Evolutionary conservation across 768 basidiomycete species (phyloP).

Genomic region (Albatrellus ellisii): DNA sequence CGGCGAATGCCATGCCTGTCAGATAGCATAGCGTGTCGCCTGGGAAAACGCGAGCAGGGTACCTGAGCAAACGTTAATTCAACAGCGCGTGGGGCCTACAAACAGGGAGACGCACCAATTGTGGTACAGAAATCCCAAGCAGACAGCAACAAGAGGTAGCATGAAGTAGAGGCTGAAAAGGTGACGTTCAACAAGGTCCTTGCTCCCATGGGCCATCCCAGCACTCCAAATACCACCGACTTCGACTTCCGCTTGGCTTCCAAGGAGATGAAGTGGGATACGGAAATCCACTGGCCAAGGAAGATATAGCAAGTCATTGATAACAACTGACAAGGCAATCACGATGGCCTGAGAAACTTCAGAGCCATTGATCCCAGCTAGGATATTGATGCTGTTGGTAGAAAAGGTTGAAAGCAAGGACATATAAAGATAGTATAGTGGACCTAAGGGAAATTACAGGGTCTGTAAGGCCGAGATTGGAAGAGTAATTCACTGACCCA

Average conservation of each 20-base stretch:
- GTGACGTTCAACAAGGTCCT: slow-evolving; percentile 82
- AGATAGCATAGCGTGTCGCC: slow-evolving; percentile 98
- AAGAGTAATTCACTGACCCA: slow-evolving; percentile 41
- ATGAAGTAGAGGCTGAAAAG: slow-evolving; percentile 96
- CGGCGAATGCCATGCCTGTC: slow-evolving; percentile 96
- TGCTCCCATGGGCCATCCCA: slow-evolving; percentile 77
- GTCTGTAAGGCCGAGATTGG: not conserved
- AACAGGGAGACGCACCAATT: slow-evolving; percentile 60
- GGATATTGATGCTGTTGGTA: slow-evolving; percentile 97
- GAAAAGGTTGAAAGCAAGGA: slow-evolving; percentile 89
- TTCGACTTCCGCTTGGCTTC: slow-evolving; percentile 50
- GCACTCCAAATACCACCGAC: slow-evolving; percentile 73
- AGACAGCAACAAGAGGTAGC: slow-evolving; percentile 87
- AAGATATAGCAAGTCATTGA: slow-evolving; percentile 92
- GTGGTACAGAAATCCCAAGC: slow-evolving; percentile 82
- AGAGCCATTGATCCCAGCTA: slow-evolving; percentile 94
- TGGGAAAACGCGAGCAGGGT: slow-evolving; percentile 88
- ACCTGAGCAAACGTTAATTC: slow-evolving; percentile 39
- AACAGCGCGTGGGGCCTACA: not conserved
- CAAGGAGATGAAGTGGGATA: slow-evolving; percentile 58
- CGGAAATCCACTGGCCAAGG: slow-evolving; percentile 72
- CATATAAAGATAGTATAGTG: slow-evolving; percentile 95
- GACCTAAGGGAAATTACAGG: slow-evolving; percentile 37
- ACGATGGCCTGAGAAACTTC: slow-evolving; percentile 90
- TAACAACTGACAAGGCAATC: slow-evolving; percentile 78